Percentiles rank a stretch among this genome's conserved stretches.
phyloP scores from a whole-genome alignment of 306 rosid genomes.

The Echinosophora koreensis region DNA sequence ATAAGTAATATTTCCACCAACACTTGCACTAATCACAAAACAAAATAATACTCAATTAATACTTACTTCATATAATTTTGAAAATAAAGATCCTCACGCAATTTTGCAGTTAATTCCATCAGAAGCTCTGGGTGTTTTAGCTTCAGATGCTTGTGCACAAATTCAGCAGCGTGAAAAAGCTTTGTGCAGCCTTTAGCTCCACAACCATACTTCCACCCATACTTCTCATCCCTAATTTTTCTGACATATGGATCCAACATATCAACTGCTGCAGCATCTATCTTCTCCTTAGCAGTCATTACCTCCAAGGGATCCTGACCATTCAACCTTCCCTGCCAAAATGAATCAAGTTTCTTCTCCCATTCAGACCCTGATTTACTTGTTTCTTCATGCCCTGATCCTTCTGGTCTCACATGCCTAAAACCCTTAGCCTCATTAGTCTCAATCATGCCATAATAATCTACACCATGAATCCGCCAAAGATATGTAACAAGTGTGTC shows the following conservation, averaged over 20 bases:
- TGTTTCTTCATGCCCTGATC: slow-evolving; percentile 55
- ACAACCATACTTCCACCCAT: slow-evolving; percentile 99
- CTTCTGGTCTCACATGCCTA: slow-evolving; percentile 88
- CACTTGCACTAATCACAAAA: neutral
- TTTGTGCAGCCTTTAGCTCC: slow-evolving; percentile 99
- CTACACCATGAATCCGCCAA: slow-evolving; percentile 95
- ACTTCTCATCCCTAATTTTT: slow-evolving; percentile 98
- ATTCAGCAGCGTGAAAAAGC: slow-evolving; percentile 97
- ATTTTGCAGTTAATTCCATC: slow-evolving; percentile 79
- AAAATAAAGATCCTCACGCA: slow-evolving; percentile 90
- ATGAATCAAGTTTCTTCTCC: slow-evolving; percentile 88
- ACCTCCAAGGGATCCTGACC: slow-evolving; percentile 94
- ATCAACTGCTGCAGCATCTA: slow-evolving; percentile 90
- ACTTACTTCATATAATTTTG: slow-evolving; percentile 98
- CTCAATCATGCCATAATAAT: slow-evolving; percentile 97
- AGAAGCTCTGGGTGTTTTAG: slow-evolving; percentile 90
- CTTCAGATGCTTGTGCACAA: slow-evolving; percentile 94
- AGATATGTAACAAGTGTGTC: slow-evolving; percentile 94
- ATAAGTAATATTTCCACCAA: slow-evolving; percentile 46
- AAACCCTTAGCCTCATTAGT: slow-evolving; percentile 85
- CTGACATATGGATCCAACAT: slow-evolving; percentile 87
- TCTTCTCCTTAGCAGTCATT: slow-evolving; percentile 95
- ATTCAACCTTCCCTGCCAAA: slow-evolving; percentile 87
- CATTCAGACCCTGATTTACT: slow-evolving; percentile 79
- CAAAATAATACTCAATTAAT: slow-evolving; percentile 19